These are phyloP conservation scores for Protoeuglena noctilucae DNA, from an alignment of 139 green algal genomes.

Conservation along the genomic window DNA sequence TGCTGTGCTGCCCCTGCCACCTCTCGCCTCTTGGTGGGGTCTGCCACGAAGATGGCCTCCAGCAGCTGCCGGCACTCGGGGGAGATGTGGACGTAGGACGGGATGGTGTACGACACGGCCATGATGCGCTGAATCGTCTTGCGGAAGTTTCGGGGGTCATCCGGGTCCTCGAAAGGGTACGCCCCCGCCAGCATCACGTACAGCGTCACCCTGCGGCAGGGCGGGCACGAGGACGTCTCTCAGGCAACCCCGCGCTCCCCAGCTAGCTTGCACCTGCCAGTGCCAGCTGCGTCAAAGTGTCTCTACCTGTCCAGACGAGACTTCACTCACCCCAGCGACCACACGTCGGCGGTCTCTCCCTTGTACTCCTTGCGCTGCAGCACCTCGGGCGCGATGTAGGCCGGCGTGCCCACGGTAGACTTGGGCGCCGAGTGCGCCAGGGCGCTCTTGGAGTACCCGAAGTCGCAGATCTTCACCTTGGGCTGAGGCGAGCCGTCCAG, in stretches of 20 bases:
- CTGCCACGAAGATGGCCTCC: conserved; percentile 63
- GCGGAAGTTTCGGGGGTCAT: conserved; percentile 88
- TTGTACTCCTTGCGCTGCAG: conserved; percentile 68
- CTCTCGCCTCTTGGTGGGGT: conserved; percentile 52
- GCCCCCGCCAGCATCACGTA: conserved; percentile 96
- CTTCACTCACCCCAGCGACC: conserved; percentile 91
- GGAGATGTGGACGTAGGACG: conserved; percentile 45
- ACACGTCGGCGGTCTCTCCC: conserved; percentile 90
- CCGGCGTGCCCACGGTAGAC: conserved; percentile 95
- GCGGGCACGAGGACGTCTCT: too few species aligned
- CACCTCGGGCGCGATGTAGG: conserved; percentile 96
- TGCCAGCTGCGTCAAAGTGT: too few species aligned
- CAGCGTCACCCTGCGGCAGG: too few species aligned
- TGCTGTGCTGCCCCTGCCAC: too few species aligned
- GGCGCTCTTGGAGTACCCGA: conserved; percentile 69
- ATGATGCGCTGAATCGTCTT: conserved; percentile 94
- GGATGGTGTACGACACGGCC: conserved; percentile 71
- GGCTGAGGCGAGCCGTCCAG: conserved; percentile 64
- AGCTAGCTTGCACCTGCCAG: too few species aligned
- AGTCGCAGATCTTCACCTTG: conserved; percentile 93
- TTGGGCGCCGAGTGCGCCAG: conserved; percentile 88
- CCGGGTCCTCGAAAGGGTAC: conserved; percentile 96
- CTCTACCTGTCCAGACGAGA: too few species aligned
- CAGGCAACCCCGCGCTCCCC: too few species aligned
- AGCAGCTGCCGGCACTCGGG: conserved; percentile 74